Base-by-base conservation (phyloP, 129 eudicot genomes). In the Arctium minus region DNA sequence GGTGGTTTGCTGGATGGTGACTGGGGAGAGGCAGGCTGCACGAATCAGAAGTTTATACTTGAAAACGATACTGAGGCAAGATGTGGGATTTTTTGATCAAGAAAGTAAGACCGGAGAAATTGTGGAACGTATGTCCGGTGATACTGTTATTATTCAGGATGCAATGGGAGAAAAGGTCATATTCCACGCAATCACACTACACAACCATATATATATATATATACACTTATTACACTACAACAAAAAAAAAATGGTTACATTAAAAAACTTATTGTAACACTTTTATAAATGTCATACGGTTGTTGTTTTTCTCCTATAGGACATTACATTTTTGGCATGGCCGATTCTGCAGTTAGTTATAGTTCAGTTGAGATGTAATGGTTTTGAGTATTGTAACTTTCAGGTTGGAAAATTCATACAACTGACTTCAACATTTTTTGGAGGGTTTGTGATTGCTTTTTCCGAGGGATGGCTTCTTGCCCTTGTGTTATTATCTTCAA, bases 111-210 rank as follows among this genome's bases (percentile, higher is more conserved):
- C 97, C 0, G 98, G 98, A 74, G 98, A 92, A 90, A 92, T 94
- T 17, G 82, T 94, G 12, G 98, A 90, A 18, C 84, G 93, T 46
- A 94, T 94, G 93, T 90, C 97, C 0, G 90, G 94, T 44, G 94
- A 94, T 82, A 94, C 97, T 18, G 88, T 94, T 76, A 88, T 88
- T 33, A 90, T 94, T 80, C 98, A 94, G 85, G 98, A 92, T 56
- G 98, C 98, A 15, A 90, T 92, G 91, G 98, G 98, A 3, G 98
- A 94, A 90, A 94, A 94, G 98, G 98, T 93, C 86, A 8, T 4
- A 31, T 48, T 30, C 12, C 13, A 29, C 44, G 48, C 33, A 9
- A 5, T 71, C 56, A 3, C n/a, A 32, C 78, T 40, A 40, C 0
- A 40, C 46, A 40, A 40, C 9, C 46, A 40, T 40, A 40, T 7